These are phyloP conservation scores for Syzygium oleosum DNA, from an alignment of 345 rosid genomes.

Conservation along the genomic window DNA sequence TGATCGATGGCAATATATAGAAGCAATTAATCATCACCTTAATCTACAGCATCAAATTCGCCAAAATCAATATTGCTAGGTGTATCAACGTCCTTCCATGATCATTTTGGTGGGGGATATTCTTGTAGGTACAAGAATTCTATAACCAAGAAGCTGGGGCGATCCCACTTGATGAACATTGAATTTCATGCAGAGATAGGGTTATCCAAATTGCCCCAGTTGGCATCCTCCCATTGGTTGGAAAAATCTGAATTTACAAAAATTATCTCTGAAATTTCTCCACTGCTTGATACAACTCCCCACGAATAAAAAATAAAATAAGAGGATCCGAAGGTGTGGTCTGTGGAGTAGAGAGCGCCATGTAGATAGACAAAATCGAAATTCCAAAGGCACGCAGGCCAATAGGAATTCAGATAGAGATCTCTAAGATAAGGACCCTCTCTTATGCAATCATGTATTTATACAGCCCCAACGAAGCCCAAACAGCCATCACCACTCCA, in stretches of 20 bases:
- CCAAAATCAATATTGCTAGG: neutral
- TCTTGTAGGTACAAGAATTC: neutral
- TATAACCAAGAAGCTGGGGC: neutral
- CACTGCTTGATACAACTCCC: neutral
- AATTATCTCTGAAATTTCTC: neutral
- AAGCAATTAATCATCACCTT: neutral
- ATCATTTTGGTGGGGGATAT: neutral
- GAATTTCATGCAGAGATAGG: neutral
- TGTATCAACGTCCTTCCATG: neutral
- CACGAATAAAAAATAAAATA: neutral
- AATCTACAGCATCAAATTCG: neutral
- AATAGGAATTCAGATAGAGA: slow-evolving; percentile 16
- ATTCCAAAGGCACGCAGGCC: neutral
- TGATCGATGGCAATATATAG: neutral
- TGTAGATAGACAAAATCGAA: slow-evolving; percentile 1
- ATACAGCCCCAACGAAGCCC: slow-evolving; percentile 2
- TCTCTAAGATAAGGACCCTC: slow-evolving; percentile 19
- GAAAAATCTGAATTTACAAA: neutral
- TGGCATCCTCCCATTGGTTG: slow-evolving; percentile 1
- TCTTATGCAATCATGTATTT: neutral
- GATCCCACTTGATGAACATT: neutral
- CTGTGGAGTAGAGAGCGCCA: slow-evolving; percentile 14
- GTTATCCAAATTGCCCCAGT: neutral
- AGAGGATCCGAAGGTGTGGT: neutral
- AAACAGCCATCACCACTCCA: neutral